These are phyloP conservation scores for Eragrostis tef DNA, from an alignment of 202 grass and related monocot genomes.

Conservation along the genomic window DNA sequence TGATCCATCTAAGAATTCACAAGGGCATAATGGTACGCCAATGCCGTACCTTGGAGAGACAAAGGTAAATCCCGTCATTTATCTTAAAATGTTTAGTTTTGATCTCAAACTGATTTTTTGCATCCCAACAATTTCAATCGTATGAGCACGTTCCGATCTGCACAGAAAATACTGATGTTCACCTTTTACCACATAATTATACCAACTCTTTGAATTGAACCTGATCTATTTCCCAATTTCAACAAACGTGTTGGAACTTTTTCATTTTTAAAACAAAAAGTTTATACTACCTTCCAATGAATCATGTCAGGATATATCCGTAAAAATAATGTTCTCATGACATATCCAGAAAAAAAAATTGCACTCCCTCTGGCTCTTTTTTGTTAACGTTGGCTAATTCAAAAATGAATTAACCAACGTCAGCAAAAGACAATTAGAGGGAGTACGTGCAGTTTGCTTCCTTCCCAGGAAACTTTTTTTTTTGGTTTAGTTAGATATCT, in stretches of 20 bases:
- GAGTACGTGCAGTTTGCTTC: background rate
- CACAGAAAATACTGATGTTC: background rate
- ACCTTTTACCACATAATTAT: background rate
- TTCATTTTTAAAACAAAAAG: background rate
- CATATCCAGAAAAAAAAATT: background rate
- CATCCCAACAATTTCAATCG: conserved; percentile 12
- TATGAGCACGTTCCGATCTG: background rate
- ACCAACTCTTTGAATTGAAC: background rate
- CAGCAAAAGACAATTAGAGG: too few relatives aligned
- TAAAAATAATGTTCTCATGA: too few relatives aligned
- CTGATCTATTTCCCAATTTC: background rate
- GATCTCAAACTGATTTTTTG: background rate
- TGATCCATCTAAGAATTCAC: conserved; percentile 70
- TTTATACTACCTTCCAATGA: background rate
- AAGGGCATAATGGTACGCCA: conserved; percentile 86
- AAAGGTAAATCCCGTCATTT: conserved; percentile 55
- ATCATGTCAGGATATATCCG: conserved; percentile 4
- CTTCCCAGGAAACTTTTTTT: conserved; percentile 14
- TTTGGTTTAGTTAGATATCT: background rate
- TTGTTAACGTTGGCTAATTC: too few relatives aligned
- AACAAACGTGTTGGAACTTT: background rate
- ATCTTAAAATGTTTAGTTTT: conserved; percentile 18
- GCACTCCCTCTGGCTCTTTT: too few relatives aligned
- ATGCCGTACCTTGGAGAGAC: conserved; percentile 94
- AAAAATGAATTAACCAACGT: too few relatives aligned